Base-by-base conservation (phyloP, 176 grass and related monocot genomes). In the Zea luxurians region DNA sequence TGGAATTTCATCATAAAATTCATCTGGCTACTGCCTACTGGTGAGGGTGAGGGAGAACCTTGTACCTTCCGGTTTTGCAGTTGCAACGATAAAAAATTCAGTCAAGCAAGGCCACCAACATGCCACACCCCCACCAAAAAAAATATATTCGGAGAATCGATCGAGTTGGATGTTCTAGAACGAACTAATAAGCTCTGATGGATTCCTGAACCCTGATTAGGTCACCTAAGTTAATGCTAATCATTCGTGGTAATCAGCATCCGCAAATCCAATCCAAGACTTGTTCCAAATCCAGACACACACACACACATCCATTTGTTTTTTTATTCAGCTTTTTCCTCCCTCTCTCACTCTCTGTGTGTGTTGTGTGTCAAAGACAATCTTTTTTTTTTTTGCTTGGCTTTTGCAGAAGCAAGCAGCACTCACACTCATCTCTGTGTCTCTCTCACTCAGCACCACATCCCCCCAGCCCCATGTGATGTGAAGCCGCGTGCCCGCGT, bases 181-280 rank as follows among this genome's bases (percentile, higher is more conserved):
- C 74, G 21, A 9, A 10, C 7, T 10, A 20, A 44, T 7, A 8
- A 78, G 43, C 38, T 61, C 53, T 8, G 71, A 15, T 66, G 61
- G 86, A 76, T 84, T 69, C 76, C 55, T 88, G 53, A 84, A 82
- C 73, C 85, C 79, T 75, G 40, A 75, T 61, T 62, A 84, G 86
- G 16, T 83, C 16, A 75, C 70, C 67, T 88, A 84, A 64, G 70
- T 7, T 52, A 66, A 47, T 10, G 48, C 59, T 36, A 61, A 61
- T 61, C 58, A 61, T 60, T 60, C 18, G 18, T 60, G 57, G 57
- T 20, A 6, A 55, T 82, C 60, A n/a, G 4, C 45, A 42, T 46
- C 21, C 55, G 18, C 73, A 55, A 76, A 66, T 67, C 80, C 68
- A 64, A 79, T 40, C 80, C 69, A 46, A 4, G 34, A 40, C 46